Conservation (phyloP, 495 filamentous ascomycete species). For the Penicillium canescens region DNA sequence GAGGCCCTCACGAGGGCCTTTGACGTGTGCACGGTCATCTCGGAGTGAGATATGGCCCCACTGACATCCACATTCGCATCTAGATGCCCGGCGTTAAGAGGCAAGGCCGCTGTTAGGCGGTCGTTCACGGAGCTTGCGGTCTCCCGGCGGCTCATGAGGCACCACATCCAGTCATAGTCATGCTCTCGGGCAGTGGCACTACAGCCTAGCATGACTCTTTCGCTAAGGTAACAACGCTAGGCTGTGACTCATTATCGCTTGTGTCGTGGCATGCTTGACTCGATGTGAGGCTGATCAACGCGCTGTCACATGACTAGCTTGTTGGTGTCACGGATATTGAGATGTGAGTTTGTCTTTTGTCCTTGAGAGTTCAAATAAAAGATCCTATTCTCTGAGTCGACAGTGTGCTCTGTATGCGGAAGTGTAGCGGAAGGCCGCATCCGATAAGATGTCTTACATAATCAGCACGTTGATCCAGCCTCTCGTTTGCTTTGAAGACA, state of each 20-base stretch:
- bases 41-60: not conserved
- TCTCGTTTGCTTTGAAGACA: no score
- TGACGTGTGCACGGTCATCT: not conserved
- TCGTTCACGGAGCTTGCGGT: not conserved
- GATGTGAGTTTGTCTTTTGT: no score
- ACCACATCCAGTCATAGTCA: not conserved
- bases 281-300: not conserved
- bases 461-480: no score
- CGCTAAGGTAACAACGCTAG: not conserved
- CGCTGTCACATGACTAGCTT: slow-evolving; percentile 1
- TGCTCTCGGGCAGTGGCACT: no score
- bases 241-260: slow-evolving; percentile 6
- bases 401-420: no score
- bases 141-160: not conserved
- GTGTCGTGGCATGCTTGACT: not conserved
- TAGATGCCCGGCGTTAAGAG: slow-evolving; percentile 2
- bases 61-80: slow-evolving; percentile 1
- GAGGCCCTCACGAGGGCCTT: not conserved
- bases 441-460: no score
- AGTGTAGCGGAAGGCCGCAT: no score
- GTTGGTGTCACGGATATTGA: not conserved
- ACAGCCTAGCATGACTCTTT: not conserved
- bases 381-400: no score
- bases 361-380: no score
- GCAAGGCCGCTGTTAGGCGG: not conserved